Evolutionary conservation across 2,329 filamentous ascomycete genomes (phyloP), one percentile per base, ranked within the genome.

Genomic region (Xylariales sp.): DNA sequence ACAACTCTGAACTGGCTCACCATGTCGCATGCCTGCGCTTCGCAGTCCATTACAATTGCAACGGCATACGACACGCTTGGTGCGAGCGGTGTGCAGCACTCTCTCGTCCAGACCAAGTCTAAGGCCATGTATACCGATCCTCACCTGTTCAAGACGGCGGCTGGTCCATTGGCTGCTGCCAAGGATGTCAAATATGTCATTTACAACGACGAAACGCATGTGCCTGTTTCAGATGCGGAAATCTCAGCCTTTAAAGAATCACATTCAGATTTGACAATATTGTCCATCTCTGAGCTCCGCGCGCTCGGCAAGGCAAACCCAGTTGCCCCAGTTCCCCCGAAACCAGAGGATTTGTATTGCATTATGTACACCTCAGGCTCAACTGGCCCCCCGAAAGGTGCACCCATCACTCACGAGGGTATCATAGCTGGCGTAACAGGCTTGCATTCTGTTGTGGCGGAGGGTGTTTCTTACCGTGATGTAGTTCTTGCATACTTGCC

Each of bases 41-140:
- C 89, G 13, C 91, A 97, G 64, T 90, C 87, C 30, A 80, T 96
- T 60, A 81, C 87, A 42, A 90, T 96, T 49, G 91, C 96, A 35
- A 97, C 91, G 31, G 89, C 90, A 35, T 96, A 96, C 64, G 90
- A 96, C 62, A 95, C 89, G 20, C 82, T 96, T 30, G 90, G 90
- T 38, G 78, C 88, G 53, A 80, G 83, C 45, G 90, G 89, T 32
- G 76, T 96, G 46, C 81, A 84, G 66, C 89, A 95, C 69, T 94
- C 89, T 4, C 76, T 96, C 47, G 72, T 81, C 16, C 86, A 95
- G 65, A 93, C 88, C 37, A 72, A 81, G 45, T 84, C 88, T 37
- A 81, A 81, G 52, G 83, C 83, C 61, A 91, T 96, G 70, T 95
- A 90, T 65, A 76, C 88, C 45, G 90, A 96, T 57, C 85, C 90